Base-by-base conservation (phyloP, 495 filamentous ascomycete species). In the Penicillium diatomitis region DNA sequence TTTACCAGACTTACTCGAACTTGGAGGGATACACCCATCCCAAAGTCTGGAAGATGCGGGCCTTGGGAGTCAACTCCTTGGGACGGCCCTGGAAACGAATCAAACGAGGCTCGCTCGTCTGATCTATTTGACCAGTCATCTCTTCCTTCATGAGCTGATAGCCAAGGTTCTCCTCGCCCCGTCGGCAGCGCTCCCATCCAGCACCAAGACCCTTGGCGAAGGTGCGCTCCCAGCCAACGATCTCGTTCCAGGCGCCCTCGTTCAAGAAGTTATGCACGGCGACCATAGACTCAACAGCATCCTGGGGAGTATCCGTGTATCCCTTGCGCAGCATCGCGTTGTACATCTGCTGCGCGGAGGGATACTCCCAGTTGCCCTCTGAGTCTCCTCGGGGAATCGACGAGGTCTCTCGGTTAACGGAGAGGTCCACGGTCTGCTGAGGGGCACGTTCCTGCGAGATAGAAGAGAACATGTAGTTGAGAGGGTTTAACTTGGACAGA, bases 341-440 rank as follows among this genome's bases (percentile, higher is more conserved):
- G 71, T 96, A 97, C 92, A 97, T 97, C 65, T 97, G 92, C 69
- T 97, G 94, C 7, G 94, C 91, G 0, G 89, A 96, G 0, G 92
- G 94, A 61, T 97, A 97, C 65, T 96, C 94, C 92, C 92, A 97
- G 58, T 88, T 92, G 8, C 82, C 81, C 11, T 79, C 71, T 5
- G 66, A 50, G 56, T 83, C 79, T 53, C 87, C 90, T 47, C 84
- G 80, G 20, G 94, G 92, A 51, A 99, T 99, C 2, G 90, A 84
- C 11, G 86, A 91, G 7, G 74, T 63, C 61, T 94, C 87, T 40
- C 92, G 86, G 3, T 82, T 78, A 9, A 87, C 82, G 0, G 87
- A 85, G 0, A 97, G 80, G 33, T 74, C 67, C 8, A 84, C 64
- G 8, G 80, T 82, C 63, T 97, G 92, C 10, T 83, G 66, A 0